phyloP scores from a whole-genome alignment of 768 basidiomycete species.

The Crassisporium funariophilum region DNA sequence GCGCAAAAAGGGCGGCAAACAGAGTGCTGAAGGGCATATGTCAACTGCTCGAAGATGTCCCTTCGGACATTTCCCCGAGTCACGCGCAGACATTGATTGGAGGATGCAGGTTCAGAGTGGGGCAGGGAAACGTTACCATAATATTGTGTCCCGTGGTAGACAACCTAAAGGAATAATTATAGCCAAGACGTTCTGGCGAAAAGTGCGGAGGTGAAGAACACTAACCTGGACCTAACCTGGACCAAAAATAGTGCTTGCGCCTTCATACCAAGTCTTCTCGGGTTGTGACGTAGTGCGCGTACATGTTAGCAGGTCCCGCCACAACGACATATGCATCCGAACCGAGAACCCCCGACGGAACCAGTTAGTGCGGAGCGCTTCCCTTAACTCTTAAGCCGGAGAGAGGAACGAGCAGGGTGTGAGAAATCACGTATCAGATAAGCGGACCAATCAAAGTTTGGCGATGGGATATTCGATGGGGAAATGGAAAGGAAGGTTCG shows the following conservation, averaged over 20 bases:
- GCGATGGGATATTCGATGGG: conserved; percentile 17
- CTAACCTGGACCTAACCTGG: too few species aligned
- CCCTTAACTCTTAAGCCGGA: too few species aligned
- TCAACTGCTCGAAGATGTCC: conserved; percentile 7
- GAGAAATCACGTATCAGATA: conserved; percentile 14
- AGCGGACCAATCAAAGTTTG: conserved; percentile 23
- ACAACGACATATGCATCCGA: conserved; percentile 74
- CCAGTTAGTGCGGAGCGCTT: conserved; percentile 68
- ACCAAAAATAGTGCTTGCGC: conserved; percentile 79
- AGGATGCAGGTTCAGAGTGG: conserved; percentile 8
- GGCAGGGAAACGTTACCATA: conserved; percentile 6
- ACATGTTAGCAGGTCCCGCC: conserved; percentile 82
- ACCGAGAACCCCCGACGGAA: conserved; percentile 63
- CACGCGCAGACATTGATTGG: conserved; percentile 19
- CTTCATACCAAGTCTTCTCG: conserved; percentile 80
- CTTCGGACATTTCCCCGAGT: conserved; percentile 18
- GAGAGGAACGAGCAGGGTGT: conserved; percentile 9
- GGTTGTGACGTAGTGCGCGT: conserved; percentile 74
- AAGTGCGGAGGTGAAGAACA: conserved; percentile 16
- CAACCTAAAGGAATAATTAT: not conserved
- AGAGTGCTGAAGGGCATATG: conserved; percentile 12
- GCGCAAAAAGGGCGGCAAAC: conserved; percentile 8
- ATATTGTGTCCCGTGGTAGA: conserved; percentile 9
- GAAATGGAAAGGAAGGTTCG: conserved; percentile 22
- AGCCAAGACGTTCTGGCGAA: conserved; percentile 3